Conservation (phyloP, 148 eudicot genomes). For the Rhododendron ferrugineum region DNA sequence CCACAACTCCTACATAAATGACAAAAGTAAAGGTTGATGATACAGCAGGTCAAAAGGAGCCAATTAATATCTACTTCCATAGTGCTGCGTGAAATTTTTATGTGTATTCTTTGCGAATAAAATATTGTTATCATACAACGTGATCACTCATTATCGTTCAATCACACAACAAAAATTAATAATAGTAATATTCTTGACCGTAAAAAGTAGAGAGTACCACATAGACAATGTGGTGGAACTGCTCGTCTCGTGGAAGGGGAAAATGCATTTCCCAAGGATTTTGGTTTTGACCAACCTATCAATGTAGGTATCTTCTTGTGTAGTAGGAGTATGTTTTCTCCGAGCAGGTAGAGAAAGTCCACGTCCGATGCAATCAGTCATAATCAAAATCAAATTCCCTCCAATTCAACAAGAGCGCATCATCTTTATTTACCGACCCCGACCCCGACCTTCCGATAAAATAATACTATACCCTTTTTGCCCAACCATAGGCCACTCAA, state of each 20-base stretch:
- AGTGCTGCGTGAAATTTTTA: too few species aligned
- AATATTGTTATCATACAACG: too few species aligned
- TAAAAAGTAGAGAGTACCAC: too few species aligned
- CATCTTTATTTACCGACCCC: background rate
- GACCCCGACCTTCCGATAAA: background rate
- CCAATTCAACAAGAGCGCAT: background rate
- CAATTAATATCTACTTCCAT: too few species aligned
- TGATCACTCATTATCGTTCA: too few species aligned
- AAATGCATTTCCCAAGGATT: too few species aligned
- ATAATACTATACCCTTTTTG: too few species aligned
- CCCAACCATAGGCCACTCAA: background rate
- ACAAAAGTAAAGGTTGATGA: background rate
- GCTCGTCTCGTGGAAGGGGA: too few species aligned
- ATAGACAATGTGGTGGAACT: too few species aligned
- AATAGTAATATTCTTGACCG: too few species aligned
- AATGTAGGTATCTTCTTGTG: background rate
- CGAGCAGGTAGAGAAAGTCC: background rate
- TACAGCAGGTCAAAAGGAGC: background rate
- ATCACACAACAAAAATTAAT: too few species aligned
- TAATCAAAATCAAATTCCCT: background rate
- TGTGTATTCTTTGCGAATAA: too few species aligned
- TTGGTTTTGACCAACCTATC: background rate
- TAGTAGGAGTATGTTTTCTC: background rate
- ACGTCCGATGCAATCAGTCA: background rate
- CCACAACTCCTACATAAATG: background rate